These are phyloP conservation scores for Sisymbrium altissimum DNA, from an alignment of 345 rosid species.

Conservation along the genomic window DNA sequence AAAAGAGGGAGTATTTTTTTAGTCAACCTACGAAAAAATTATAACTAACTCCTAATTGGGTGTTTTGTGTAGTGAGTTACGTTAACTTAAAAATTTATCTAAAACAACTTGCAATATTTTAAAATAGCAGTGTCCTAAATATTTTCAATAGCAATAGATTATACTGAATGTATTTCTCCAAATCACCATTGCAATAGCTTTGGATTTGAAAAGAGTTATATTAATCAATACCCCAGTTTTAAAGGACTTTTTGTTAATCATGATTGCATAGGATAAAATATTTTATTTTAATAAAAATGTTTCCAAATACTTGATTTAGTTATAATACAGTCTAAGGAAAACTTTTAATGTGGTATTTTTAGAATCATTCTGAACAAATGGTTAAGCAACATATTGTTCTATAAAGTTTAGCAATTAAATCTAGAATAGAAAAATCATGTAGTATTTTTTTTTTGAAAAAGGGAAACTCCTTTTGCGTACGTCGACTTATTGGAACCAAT, in stretches of 20 bases:
- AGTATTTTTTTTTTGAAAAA: slow-evolving; percentile 14
- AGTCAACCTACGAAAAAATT: no score
- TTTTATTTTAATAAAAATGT: neutral
- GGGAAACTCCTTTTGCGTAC: slow-evolving; percentile 19
- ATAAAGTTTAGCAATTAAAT: neutral
- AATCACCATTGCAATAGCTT: neutral
- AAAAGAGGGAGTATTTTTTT: no score
- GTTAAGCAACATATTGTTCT: neutral
- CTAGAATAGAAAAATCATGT: neutral
- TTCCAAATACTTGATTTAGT: neutral
- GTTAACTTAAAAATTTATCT: neutral
- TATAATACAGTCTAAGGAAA: neutral
- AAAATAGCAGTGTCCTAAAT: neutral
- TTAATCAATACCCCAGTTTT: no score
- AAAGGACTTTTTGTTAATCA: neutral
- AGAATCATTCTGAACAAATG: neutral
- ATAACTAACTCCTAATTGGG: no score
- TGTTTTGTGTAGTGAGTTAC: no score
- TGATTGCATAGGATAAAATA: neutral
- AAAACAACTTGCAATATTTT: neutral
- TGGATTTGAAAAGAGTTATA: no score
- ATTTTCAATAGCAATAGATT: neutral
- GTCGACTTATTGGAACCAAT: slow-evolving; percentile 3
- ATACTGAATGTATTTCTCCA: neutral
- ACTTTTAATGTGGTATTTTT: neutral